phyloP scores from a whole-genome alignment of 257 asterid genomes.

The Solanum tarijense region DNA sequence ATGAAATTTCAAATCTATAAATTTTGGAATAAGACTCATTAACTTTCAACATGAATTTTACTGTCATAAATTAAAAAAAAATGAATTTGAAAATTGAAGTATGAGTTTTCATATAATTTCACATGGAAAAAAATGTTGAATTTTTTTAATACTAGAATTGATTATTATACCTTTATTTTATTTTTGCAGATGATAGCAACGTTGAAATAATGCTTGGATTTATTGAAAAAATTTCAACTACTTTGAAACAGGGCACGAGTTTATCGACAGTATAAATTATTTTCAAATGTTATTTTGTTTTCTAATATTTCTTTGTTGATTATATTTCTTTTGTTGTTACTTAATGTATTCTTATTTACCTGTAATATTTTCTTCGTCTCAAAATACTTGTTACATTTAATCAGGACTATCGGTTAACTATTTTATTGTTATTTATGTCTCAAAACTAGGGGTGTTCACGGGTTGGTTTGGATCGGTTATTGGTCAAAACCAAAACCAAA shows the following conservation, averaged over 20 bases:
- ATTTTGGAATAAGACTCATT: not conserved
- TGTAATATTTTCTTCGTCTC: not conserved
- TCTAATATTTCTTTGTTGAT: not conserved
- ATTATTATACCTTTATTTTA: not conserved
- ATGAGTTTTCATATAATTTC: not conserved
- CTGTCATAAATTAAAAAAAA: not conserved
- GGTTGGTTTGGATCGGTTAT: too few species aligned
- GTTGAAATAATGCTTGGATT: constrained; percentile 9
- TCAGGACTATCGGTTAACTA: fast-evolving
- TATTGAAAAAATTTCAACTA: not conserved
- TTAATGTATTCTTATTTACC: not conserved
- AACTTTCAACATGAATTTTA: not conserved
- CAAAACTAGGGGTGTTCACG: too few species aligned
- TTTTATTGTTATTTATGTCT: not conserved
- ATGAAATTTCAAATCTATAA: not conserved
- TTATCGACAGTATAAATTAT: not conserved
- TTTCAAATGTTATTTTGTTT: not conserved
- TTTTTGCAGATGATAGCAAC: constrained; percentile 10
- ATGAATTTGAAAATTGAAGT: not conserved
- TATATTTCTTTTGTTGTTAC: not conserved
- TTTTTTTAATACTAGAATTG: not conserved
- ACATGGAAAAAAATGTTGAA: not conserved
- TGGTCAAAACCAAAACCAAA: too few species aligned
- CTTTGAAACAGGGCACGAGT: not conserved
- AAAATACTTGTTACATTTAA: not conserved